Evolutionary conservation across 352 stramenopile species (phyloP), one percentile per base, ranked within the genome.

Genomic region (Peronospora tabacina): DNA sequence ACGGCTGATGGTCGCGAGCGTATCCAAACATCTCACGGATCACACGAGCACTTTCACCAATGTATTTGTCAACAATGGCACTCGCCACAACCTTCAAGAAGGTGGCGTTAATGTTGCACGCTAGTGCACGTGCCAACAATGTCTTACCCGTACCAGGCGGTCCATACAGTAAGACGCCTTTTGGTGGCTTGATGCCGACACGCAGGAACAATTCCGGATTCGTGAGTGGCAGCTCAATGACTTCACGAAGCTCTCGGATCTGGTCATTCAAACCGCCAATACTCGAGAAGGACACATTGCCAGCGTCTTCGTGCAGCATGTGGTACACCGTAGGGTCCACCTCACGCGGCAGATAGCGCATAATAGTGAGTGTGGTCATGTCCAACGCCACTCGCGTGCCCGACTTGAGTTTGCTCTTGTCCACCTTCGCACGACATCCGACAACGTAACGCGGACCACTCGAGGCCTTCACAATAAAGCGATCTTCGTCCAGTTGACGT

Each of bases 291-390:
- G 86, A 96, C 43, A 99, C 88, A 47, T 95, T 95, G 40, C 96
- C 95, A 11, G 96, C 92, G 50, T 99, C 96, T 49, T 97, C 94
- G 49, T 97, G 95, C 63, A 99, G 90, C 97, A 99, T 99, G 75
- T 98, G 95, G 75, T 98, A 99, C 26, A 99, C 97, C 3, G 94
- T 98, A 16, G 97, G 97, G 70, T 99, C 97, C 48, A 99, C 96
- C 60, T 99, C 95, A 44, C 96, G 84, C 15, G 97, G 97, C 49
- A 99, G 75, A 50, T 95, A 85, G 47, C 96, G 88, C 96, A 99
- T 99, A 72, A 99, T 99, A 29, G 97, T 99, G 45, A 99, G 80
- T 45, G 96, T 99, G n/a, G 96, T 99, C 94, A 99, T 99, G 71
- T 99, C 96, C 37, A 99, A 75, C 22, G 95, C 95, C 29, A 99